Evolutionary conservation across 768 basidiomycete genomes (phyloP), one percentile per base, ranked within the genome.

Genomic region (Suillus subalutaceus): DNA sequence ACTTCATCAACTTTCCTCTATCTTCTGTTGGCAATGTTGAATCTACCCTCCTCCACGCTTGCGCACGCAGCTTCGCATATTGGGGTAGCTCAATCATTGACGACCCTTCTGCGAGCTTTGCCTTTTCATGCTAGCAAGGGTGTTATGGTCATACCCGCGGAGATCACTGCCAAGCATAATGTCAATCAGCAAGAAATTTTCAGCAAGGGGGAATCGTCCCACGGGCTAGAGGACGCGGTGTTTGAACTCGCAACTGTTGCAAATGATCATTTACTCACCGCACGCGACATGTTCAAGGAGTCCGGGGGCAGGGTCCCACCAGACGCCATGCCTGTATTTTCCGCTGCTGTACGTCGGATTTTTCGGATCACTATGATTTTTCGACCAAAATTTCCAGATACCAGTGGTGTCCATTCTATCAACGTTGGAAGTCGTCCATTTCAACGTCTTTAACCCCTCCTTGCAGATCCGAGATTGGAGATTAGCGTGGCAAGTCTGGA

Each of bases 41-140:
- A 84, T 30, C 77, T 89, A 23, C 83, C 84, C 15, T 86, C 85
- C 37, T 83, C 85, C 9, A 81, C 81, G 4, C 74, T 90, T 26
- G 88, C 90, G 7, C 93, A 94, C 77, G 91, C 90, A 2, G 91
- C 89, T 2, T 94, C 92, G 8, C 94, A 95, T 74, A 80, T 95
- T 18, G 94, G 94, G 12, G 79, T 86, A 4, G 89, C 94, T 5
- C 88, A 90, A 71, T 90, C 88, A 38, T 80, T 93, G 56, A 73
- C 84, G 7, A 92, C 88, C 15, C 83, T 94, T 65, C 81, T 96
- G 63, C 88, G 93, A 52, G 90, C 87, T 7, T 79, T 94, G 40
- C 90, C 93, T 12, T 94, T 86, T 72, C 93, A 95, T 73, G 89
- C 87, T 16, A 86, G 85, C 58, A 84, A 87, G 56, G 86, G 92